Base-by-base conservation (phyloP, 1,284 basidiomycete genomes). In the Trametes polyzona region DNA sequence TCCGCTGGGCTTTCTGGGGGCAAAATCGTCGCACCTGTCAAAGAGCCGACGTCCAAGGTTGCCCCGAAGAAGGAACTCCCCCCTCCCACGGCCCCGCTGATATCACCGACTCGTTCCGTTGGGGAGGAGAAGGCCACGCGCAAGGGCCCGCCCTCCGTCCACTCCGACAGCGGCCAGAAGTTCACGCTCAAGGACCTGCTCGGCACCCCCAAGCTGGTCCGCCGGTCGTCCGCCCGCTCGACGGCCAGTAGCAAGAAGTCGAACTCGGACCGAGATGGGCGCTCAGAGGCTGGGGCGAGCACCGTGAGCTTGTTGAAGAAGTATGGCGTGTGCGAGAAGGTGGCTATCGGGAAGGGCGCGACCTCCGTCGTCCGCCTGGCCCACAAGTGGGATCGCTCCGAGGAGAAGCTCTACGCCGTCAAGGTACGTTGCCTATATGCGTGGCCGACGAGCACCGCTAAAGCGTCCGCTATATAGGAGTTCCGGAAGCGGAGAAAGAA, bases 401-500 rank as follows among this genome's bases (percentile, higher is more conserved):
- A 96, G 69, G 97, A 99, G 76, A 97, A 96, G 78, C 81, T 99
- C n/a, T 99, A 98, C 69, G 96, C 96, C 36, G 93, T 99, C 73
- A 99, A 99, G 85, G 93, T 94, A 56, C 54, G 83, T 73, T 21
- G 42, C 44, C 19, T 51, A 43, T 43, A 41, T 26, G 19, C 39
- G 44, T 56, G 23, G 36, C 52, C 55, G 39, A 29, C 35, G 49
- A 57, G 37, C 50, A 19, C 23, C 33, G 43, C 33, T 57, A 41
- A 47, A 36, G 33, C 24, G 12, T 48, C 40, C 49, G 36, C 30
- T 51, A 32, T 43, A 24, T 56, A 95, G 89, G 96, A 99, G 78
- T 98, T 99, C 83, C 90, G 96, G 57, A 98, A 98, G 74, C 87
- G 96, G 64, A 86, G 96, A 69, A 97, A 96, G 83, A 98, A 97